Conservation (phyloP, 352 stramenopile genomes). For the Phytophthora citricola region DNA sequence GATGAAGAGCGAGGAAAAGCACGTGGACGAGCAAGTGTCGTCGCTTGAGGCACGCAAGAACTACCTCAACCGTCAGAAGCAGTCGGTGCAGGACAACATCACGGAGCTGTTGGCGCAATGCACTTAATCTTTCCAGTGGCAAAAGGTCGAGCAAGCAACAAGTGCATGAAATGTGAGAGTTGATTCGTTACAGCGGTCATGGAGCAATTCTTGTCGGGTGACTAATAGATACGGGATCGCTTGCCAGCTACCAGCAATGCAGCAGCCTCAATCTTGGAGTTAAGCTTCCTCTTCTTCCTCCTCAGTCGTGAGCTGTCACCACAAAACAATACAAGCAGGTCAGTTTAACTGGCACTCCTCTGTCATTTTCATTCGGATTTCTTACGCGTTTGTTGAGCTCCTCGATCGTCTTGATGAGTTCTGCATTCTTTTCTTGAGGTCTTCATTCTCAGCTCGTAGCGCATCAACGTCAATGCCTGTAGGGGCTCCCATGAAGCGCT, state of each 20-base stretch:
- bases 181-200: conserved; percentile 21
- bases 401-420: conserved; percentile 91
- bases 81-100: conserved; percentile 83
- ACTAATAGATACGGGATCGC: conserved; percentile 33
- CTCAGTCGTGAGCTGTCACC: conserved; percentile 62
- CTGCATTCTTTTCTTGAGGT: conserved; percentile 93
- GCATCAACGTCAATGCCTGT: conserved; percentile 93
- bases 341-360: not conserved
- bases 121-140: conserved; percentile 35
- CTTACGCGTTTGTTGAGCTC: conserved; percentile 90
- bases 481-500: conserved; percentile 94
- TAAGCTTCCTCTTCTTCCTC: conserved; percentile 63
- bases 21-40: conserved; percentile 70
- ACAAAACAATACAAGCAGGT: conserved; percentile 4
- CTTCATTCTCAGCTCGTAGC: conserved; percentile 89
- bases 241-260: not conserved
- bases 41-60: conserved; percentile 83
- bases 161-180: conserved; percentile 27
- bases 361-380: not conserved
- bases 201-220: conserved; percentile 21
- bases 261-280: conserved; percentile 13
- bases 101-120: conserved; percentile 82
- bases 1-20: conserved; percentile 66
- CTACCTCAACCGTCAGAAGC: conserved; percentile 83
- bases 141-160: not conserved